Evolutionary conservation across 257 asterid genomes (phyloP).

Genomic region (Echium plantagineum): DNA sequence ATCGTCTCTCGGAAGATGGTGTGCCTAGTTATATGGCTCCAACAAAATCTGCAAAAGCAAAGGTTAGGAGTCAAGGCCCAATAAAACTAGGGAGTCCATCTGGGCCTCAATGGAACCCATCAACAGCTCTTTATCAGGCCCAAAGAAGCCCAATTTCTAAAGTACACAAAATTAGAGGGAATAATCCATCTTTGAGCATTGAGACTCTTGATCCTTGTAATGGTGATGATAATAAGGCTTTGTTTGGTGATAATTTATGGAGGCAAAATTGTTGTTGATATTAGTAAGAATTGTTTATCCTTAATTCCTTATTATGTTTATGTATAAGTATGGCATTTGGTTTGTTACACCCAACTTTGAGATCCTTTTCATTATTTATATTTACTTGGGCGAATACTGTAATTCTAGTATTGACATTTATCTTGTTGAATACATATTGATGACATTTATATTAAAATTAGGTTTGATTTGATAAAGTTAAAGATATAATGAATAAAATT

Average conservation of each 20-base stretch:
- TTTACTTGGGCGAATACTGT: too few species aligned
- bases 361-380: too few species aligned
- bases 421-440: too few species aligned
- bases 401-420: too few species aligned
- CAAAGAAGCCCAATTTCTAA: constrained; percentile 62
- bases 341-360: too few species aligned
- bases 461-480: too few species aligned
- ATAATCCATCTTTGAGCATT: constrained; percentile 36
- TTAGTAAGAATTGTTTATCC: background rate
- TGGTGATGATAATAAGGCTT: constrained; percentile 25
- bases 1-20: constrained; percentile 13
- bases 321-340: too few species aligned
- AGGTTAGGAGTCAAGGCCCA: constrained; percentile 42
- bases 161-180: constrained; percentile 27
- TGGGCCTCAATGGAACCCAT: constrained; percentile 39
- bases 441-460: too few species aligned
- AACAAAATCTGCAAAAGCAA: constrained; percentile 80
- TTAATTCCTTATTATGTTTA: background rate
- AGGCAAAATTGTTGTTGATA: constrained; percentile 37
- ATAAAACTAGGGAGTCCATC: constrained; percentile 31
- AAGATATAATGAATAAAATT: too few species aligned
- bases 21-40: constrained; percentile 84
- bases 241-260: constrained; percentile 32
- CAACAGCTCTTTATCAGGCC: constrained; percentile 38
- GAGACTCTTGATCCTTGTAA: constrained; percentile 20